These are phyloP conservation scores for Sphaerosporella brunnea DNA, from an alignment of 495 filamentous ascomycete genomes.

Conservation along the genomic window DNA sequence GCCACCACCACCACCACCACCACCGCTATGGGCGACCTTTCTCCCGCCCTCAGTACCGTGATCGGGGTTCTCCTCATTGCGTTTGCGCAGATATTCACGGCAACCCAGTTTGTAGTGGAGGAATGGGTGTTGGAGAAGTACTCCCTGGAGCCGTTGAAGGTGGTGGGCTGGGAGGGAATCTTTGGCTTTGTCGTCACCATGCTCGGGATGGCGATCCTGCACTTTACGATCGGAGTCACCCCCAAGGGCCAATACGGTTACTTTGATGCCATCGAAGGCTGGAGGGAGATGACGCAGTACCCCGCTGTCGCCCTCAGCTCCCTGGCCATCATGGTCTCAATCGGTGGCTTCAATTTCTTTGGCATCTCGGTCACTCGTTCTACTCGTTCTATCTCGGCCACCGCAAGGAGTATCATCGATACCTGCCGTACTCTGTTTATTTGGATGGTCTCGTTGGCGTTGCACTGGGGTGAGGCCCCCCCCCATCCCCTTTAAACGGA, in stretches of 20 bases:
- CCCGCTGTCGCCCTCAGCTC: constrained; percentile 51
- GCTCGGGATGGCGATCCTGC: constrained; percentile 59
- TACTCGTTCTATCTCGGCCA: constrained; percentile 72
- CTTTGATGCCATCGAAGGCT: constrained; percentile 77
- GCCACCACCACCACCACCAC: background rate
- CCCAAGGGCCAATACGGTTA: constrained; percentile 59
- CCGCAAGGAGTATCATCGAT: constrained; percentile 85
- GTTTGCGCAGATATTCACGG: constrained; percentile 87
- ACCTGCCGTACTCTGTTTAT: constrained; percentile 96
- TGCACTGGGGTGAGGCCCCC: too few relatives aligned
- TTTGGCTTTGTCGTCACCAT: constrained; percentile 81
- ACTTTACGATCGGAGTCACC: constrained; percentile 56
- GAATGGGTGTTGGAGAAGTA: constrained; percentile 88
- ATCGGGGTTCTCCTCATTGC: constrained; percentile 80
- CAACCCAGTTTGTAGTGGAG: constrained; percentile 87
- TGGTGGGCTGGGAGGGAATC: constrained; percentile 90
- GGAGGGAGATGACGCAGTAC: constrained; percentile 54
- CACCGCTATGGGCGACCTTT: constrained; percentile 9
- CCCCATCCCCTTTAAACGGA: too few relatives aligned
- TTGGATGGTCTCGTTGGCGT: constrained; percentile 81
- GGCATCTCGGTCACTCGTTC: constrained; percentile 83
- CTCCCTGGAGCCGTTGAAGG: constrained; percentile 67
- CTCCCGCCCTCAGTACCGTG: constrained; percentile 51
- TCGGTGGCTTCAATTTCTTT: constrained; percentile 99
- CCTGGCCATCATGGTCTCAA: constrained; percentile 85